Evolutionary conservation across 2,329 filamentous ascomycete species (phyloP).

Genomic region (Alternaria burnsii): DNA sequence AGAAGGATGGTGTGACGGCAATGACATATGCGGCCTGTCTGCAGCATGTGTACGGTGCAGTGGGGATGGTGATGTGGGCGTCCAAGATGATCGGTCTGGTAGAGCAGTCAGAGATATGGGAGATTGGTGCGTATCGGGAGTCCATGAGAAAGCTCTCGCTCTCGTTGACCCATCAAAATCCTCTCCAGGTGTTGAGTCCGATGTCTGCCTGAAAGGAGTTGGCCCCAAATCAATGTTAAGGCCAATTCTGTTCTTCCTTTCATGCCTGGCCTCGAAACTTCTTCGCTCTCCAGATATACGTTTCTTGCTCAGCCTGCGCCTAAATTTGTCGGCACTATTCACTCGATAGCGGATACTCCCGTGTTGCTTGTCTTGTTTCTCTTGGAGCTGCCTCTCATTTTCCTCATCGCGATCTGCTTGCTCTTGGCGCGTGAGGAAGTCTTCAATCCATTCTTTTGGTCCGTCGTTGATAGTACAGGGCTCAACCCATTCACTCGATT

Average conservation of each 20-base stretch:
- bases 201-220: neutral
- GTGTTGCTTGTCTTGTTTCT: constrained; percentile 5
- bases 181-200: neutral
- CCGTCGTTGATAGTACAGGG: constrained; percentile 2
- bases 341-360: constrained; percentile 1
- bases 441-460: constrained; percentile 18
- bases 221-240: neutral
- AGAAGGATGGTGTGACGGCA: neutral
- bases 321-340: constrained; percentile 12
- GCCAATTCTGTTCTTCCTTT: neutral
- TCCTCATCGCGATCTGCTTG: constrained; percentile 11
- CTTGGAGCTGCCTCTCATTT: neutral
- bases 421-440: constrained; percentile 12
- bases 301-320: constrained; percentile 7
- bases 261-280: constrained; percentile 3
- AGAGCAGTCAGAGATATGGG: neutral
- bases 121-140: neutral
- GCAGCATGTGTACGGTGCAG: neutral
- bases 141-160: constrained; percentile 7
- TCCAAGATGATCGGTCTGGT: neutral
- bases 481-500: constrained; percentile 12
- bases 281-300: neutral
- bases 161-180: neutral
- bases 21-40: neutral
- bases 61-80: neutral